Evolutionary conservation across 2,329 filamentous ascomycete species (phyloP).

Genomic region (Tolypocladium pustulatum): DNA sequence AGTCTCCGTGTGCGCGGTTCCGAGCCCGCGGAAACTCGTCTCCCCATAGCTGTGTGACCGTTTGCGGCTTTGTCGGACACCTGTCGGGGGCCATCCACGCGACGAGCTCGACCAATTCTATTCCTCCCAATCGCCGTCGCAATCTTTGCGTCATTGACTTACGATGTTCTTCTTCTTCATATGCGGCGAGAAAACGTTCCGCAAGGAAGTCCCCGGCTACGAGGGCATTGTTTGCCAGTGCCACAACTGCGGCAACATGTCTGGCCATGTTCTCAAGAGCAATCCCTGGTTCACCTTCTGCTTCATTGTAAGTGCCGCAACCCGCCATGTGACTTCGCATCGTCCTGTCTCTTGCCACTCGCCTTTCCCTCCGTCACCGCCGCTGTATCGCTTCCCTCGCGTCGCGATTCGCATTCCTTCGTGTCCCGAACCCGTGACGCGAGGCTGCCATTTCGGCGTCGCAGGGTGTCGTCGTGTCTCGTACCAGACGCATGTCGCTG

Average conservation of each 20-base stretch:
- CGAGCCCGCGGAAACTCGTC: background rate
- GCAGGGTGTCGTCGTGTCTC: background rate
- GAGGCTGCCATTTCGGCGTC: background rate
- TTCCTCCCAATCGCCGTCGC: background rate
- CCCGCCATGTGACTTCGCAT: background rate
- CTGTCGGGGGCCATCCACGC: background rate
- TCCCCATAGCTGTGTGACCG: background rate
- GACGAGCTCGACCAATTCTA: background rate
- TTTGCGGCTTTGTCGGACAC: background rate
- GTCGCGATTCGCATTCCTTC: background rate
- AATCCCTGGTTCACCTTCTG: slow-evolving; percentile 72
- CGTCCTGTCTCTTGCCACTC: background rate
- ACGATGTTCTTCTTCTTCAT: slow-evolving; percentile 52
- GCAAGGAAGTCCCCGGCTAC: slow-evolving; percentile 49
- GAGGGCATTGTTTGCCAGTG: slow-evolving; percentile 52
- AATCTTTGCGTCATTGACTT: background rate
- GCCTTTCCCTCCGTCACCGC: background rate
- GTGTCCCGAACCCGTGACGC: background rate
- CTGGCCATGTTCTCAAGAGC: slow-evolving; percentile 48
- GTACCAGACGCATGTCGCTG: slow-evolving; percentile 5
- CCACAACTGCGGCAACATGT: slow-evolving; percentile 57
- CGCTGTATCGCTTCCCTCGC: background rate
- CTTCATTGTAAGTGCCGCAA: slow-evolving; percentile 46
- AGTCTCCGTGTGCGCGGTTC: background rate
- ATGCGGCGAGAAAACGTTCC: slow-evolving; percentile 52